Conservation (phyloP, 148 eudicot genomes). For the Rhododendron vialii region DNA sequence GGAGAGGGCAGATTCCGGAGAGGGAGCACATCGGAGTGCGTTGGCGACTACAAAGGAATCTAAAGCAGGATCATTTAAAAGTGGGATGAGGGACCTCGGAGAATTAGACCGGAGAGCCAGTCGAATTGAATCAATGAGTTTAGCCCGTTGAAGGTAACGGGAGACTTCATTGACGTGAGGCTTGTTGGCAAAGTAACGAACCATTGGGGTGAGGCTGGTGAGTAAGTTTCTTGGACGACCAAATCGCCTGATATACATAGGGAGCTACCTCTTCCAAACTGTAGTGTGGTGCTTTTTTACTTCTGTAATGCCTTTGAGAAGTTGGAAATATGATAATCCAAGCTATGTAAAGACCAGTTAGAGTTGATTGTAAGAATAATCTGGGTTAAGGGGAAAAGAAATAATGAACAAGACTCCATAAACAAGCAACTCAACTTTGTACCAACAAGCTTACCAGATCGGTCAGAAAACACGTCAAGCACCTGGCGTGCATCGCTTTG, state of each 20-base stretch:
- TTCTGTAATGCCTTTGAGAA: neutral
- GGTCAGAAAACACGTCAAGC: slow-evolving; percentile 20
- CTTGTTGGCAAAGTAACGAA: slow-evolving; percentile 37
- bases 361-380: neutral
- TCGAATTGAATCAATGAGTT: slow-evolving; percentile 73
- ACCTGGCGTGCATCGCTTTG: slow-evolving; percentile 18
- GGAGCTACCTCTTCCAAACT: slow-evolving; percentile 2
- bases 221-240: slow-evolving; percentile 16
- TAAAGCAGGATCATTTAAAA: slow-evolving; percentile 49
- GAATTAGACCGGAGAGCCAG: slow-evolving; percentile 49
- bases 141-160: slow-evolving; percentile 68
- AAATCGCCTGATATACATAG: slow-evolving; percentile 26
- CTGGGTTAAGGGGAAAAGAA: neutral
- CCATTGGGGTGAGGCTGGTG: slow-evolving; percentile 21
- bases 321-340: neutral
- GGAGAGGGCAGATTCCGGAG: slow-evolving; percentile 72
- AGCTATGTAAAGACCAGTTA: neutral
- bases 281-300: neutral
- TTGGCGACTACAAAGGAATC: slow-evolving; percentile 85
- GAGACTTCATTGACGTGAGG: slow-evolving; percentile 41
- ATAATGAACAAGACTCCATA: neutral
- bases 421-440: neutral
- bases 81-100: slow-evolving; percentile 34
- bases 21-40: slow-evolving; percentile 80
- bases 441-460: neutral